Evolutionary conservation across 192 early-diverging fungal genomes (phyloP), one percentile per base, ranked within the genome.

Genomic region (Coemansia sp.): DNA sequence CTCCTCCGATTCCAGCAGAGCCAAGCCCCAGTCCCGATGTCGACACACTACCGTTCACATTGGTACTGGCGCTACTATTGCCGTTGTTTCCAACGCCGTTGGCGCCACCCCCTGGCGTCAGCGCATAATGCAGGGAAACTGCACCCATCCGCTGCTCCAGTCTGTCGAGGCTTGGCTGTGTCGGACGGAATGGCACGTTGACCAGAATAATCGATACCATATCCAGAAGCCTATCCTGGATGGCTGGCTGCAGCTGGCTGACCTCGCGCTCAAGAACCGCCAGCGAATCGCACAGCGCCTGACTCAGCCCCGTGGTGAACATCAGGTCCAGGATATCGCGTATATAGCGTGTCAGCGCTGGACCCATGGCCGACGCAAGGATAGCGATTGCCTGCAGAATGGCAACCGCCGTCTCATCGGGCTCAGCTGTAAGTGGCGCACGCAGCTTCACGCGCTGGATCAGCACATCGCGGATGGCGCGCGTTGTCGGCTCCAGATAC

Each of bases 211-310:
- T 75, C 0, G 95, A 97, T 7, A 98, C 85, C 69, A 93, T 87
- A 50, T 97, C 92, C 37, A 98, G 79, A 55, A 98, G 80, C 17
- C 92, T 86, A 47, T 89, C 92, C 85, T 96, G 95, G 59, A 98
- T 92, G 11, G 86, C 87, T 10, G 85, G 82, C 28, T 52, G 53
- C 50, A 98, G 74, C 29, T 92, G 90, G 57, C 88, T 87, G 63
- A 97, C 96, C 77, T 90, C 84, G 50, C 79, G 83, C 57, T 89
- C 88, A 31, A 98, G 74, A 41, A 94, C 86, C 15, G 82, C 82
- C 62, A 98, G 77, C 11, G 94, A 89, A 47, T 88, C 80, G n/a
- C 87, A 86, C 50, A 98, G 72, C 30, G 88, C 80, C 48, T 92
- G 86, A 60, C 85, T 94, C 34, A 98, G 75, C 20, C 95, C 95